Base-by-base conservation (phyloP, 345 rosid species). In the Populus davidiana region DNA sequence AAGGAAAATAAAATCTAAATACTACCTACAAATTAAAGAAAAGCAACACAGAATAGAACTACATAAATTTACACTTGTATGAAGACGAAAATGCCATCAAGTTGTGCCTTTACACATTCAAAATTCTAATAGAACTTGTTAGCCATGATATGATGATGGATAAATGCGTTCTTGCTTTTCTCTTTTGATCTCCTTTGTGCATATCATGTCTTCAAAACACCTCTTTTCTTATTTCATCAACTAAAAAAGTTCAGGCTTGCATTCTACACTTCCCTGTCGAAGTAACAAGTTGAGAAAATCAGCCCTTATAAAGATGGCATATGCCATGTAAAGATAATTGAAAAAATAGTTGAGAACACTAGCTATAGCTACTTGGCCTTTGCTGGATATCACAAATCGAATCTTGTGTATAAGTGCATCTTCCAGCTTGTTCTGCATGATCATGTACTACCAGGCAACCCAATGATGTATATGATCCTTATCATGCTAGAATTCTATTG, bases 281-380 rank as follows among this genome's bases (percentile, higher is more conserved):
- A 9, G 27, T 35, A 7, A 21, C 39, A 67, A 5, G n/a, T 20
- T 43, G 56, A 59, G 14, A 65, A 78, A 14, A 20, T 5, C 47
- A 38, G 80, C 8, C 80, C 83, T 75, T 66, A 75, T 36, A 59
- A 36, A 36, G 50, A 52, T 18, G 54, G 59, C 17, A 74, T 74
- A 70, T 75, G 75, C 54, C 72, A 64, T n/a, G 31, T 4, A 14
- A 13, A 68, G 69, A 62, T 12, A 33, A 21, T 9, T 41, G 75
- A 36, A 71, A 33, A 69, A 44, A 21, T 6, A 56, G 27, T 8
- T 3, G 50, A 18, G 21, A 65, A 65, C 68, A 65, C 39, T 65
- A 65, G 21, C 68, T 17, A 16, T 56, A n/a, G 63, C 62, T 56
- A n/a, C 62, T 56, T 56, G 62, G 62, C 62, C 12, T 21, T n/a